Percentiles rank a stretch among this genome's conserved stretches.
Conservation (phyloP, 805 yeast species). For the Teunomyces panamensis region DNA sequence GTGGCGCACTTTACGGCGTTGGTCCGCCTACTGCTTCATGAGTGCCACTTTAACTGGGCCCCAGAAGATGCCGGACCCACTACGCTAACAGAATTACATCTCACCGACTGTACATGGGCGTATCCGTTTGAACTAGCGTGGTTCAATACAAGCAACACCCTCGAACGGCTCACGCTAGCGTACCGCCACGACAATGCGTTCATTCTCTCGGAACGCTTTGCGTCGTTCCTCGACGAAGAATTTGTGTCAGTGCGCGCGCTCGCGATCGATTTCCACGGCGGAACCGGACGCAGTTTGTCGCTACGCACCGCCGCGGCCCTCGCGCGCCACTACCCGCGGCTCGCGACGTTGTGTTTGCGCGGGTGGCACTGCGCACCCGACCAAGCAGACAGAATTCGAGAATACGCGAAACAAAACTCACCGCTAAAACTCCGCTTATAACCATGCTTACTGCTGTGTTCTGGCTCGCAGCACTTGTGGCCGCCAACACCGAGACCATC, state of each 20-base stretch:
- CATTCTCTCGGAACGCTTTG: constrained; percentile 36
- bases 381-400: not conserved
- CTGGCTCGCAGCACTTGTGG: not conserved
- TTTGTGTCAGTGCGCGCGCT: constrained; percentile 5
- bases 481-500: constrained; percentile 39
- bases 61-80: constrained; percentile 14
- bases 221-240: constrained; percentile 16
- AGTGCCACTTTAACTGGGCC: constrained; percentile 45
- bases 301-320: not conserved
- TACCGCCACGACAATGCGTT: constrained; percentile 31
- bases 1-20: constrained; percentile 35
- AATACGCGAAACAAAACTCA: not conserved
- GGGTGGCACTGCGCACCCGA: not conserved
- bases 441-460: not conserved
- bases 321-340: not conserved
- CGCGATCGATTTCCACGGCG: constrained; percentile 2
- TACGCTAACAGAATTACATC: constrained; percentile 21
- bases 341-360: not conserved
- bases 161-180: constrained; percentile 21
- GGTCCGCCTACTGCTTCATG: constrained; percentile 29
- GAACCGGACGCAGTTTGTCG: not conserved
- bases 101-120: constrained; percentile 53
- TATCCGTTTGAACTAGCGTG: constrained; percentile 48
- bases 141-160: constrained; percentile 25
- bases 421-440: not conserved